Conservation (phyloP, 441 rosid genomes). For the Erodium texanum region DNA sequence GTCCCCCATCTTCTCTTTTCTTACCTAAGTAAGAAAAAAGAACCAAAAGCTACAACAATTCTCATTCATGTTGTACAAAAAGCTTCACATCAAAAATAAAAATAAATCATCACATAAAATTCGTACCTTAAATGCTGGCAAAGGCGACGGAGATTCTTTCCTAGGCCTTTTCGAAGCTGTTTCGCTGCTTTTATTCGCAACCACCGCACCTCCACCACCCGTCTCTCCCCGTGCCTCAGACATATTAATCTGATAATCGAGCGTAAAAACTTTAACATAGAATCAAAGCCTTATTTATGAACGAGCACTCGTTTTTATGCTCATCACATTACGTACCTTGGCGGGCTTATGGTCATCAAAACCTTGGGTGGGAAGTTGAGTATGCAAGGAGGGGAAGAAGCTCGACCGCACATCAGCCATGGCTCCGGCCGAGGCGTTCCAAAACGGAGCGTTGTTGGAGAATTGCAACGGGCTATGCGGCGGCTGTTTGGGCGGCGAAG, state of each 20-base stretch:
- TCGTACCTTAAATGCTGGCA: constrained; percentile 88
- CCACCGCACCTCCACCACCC: constrained; percentile 22
- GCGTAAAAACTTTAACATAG: neutral
- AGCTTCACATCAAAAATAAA: constrained; percentile 6
- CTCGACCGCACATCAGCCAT: constrained; percentile 42
- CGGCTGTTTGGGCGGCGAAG: constrained; percentile 28
- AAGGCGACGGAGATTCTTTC: constrained; percentile 61
- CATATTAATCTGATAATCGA: constrained; percentile 28
- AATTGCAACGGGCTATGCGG: constrained; percentile 58
- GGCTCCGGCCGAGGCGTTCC: constrained; percentile 73
- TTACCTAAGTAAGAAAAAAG: constrained; percentile 44
- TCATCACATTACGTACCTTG: constrained; percentile 42
- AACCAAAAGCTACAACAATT: constrained; percentile 22
- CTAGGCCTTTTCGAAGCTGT: constrained; percentile 59
- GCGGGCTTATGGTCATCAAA: constrained; percentile 49
- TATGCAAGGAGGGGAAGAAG: constrained; percentile 50
- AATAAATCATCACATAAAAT: neutral
- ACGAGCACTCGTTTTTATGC: no score
- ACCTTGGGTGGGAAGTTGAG: constrained; percentile 39
- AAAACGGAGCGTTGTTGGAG: constrained; percentile 83
- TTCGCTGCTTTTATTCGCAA: constrained; percentile 55
- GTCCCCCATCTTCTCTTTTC: constrained; percentile 99
- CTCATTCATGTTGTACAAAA: constrained; percentile 19
- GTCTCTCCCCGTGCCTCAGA: constrained; percentile 36
- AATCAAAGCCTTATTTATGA: constrained; percentile 18